Base-by-base conservation (phyloP, 2,329 filamentous ascomycete species). In the Ciborinia camelliae region DNA sequence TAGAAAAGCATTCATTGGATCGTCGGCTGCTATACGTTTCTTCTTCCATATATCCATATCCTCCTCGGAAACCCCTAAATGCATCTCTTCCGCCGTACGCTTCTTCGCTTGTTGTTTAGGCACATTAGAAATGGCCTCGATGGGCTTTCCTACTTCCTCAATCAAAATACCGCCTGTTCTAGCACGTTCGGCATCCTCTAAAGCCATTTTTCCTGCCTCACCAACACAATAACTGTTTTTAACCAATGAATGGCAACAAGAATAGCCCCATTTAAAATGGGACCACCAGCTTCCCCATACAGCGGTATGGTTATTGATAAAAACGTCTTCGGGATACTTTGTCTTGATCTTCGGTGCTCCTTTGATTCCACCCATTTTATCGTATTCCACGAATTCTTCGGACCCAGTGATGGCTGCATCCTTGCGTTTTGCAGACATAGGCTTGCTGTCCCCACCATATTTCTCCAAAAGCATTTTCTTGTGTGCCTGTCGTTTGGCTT, bases 191-290 rank as follows among this genome's bases (percentile, higher is more conserved):
- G 91, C 87, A 64, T 90, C 89, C 71, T 93, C 88, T 77, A 91
- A 92, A 1, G 92, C 93, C 67, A 79, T 80, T 76, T 87, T 96
- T 43, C 95, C 95, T 65, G 90, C 91, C 67, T 95, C 91, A 32
- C 95, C 95, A 0, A 94, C 98, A 77, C 95, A 99, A 74, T 98
- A 99, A 73, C 92, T 97, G 77, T 99, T 98, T 79, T 96, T 97
- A 68, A 96, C 86, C 28, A 87, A 89, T 0, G 92, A 97, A 76
- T 96, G 92, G 80, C 95, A 99, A 77, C 95, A 99, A 28, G 90
- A 85, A 77, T 97, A 99, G 1, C 95, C 95, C 95, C 95, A 99
- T 77, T 89, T 85, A 79, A 97, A 98, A 74, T 91, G 88, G 62
- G 87, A 86, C 95, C 95, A 99, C 95, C 95, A 99, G 73, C 92